phyloP scores from a whole-genome alignment of 2,329 filamentous ascomycete species.

The Aureobasidium uvarum region DNA sequence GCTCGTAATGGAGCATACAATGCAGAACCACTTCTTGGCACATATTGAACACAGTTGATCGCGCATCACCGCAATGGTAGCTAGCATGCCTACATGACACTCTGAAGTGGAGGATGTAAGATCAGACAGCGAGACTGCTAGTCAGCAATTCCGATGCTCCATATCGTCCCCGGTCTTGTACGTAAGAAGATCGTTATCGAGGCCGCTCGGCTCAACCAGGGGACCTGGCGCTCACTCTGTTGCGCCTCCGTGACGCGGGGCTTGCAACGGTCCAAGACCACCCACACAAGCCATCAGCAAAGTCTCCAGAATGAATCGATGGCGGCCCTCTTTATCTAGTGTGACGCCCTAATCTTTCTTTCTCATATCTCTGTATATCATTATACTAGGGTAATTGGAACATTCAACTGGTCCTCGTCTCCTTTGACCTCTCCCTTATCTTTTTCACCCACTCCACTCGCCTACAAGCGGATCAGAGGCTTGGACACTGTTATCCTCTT shows the following conservation, averaged over 20 bases:
- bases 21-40: background rate
- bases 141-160: background rate
- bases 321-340: conserved; percentile 17
- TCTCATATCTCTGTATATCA: conserved; percentile 10
- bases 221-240: conserved; percentile 4
- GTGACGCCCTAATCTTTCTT: conserved; percentile 11
- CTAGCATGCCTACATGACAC: background rate
- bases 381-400: background rate
- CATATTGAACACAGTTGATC: background rate
- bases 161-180: conserved; percentile 11
- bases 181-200: conserved; percentile 14
- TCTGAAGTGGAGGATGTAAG: background rate
- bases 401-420: conserved; percentile 5
- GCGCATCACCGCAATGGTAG: background rate
- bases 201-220: conserved; percentile 6
- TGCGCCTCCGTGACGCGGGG: conserved; percentile 20
- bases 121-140: conserved; percentile 3
- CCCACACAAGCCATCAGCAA: conserved; percentile 15
- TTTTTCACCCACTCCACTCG: background rate
- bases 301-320: conserved; percentile 8
- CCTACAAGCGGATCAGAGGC: conserved; percentile 10
- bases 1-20: background rate
- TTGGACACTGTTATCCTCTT: background rate
- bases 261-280: conserved; percentile 2
- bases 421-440: background rate